phyloP scores from a whole-genome alignment of 2,329 filamentous ascomycete genomes.

The Aspergillus flavus region DNA sequence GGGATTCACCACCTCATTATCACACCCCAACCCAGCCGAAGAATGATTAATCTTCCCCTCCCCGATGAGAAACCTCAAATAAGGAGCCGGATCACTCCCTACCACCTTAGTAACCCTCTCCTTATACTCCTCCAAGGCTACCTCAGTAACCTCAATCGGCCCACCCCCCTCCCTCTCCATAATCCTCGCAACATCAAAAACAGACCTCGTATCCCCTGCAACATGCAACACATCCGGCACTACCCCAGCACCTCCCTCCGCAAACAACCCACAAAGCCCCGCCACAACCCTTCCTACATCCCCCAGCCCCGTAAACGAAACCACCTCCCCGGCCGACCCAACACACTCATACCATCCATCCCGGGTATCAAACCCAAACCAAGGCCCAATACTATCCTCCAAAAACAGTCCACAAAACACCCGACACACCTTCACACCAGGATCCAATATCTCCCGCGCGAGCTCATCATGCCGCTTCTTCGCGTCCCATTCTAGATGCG shows the following conservation, averaged over 20 bases:
- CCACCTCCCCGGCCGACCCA: constrained; percentile 23
- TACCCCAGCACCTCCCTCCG: constrained; percentile 4
- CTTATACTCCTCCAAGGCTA: constrained; percentile 30
- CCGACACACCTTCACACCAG: constrained; percentile 29
- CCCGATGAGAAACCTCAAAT: constrained; percentile 39
- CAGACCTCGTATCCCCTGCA: constrained; percentile 28
- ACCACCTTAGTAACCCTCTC: constrained; percentile 19
- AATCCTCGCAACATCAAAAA: constrained; percentile 26
- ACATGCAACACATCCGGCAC: constrained; percentile 32
- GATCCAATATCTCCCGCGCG: constrained; percentile 15
- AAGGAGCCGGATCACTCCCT: constrained; percentile 29
- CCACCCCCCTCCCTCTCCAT: constrained; percentile 31
- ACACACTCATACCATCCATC: constrained; percentile 33
- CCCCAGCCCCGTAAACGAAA: constrained; percentile 35
- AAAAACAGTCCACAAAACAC: constrained; percentile 38
- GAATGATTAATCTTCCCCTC: constrained; percentile 32
- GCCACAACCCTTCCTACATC: constrained; percentile 37
- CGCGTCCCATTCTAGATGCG: constrained; percentile 37
- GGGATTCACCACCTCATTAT: constrained; percentile 35
- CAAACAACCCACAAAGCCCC: constrained; percentile 23
- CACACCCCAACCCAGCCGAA: constrained; percentile 25
- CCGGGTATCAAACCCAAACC: constrained; percentile 36
- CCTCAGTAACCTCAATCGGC: constrained; percentile 24
- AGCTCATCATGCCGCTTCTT: constrained; percentile 34
- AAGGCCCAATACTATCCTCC: constrained; percentile 38